Conservation (phyloP, 1,139 yeast genomes). For the Eremothecium cymbalariae region DNA sequence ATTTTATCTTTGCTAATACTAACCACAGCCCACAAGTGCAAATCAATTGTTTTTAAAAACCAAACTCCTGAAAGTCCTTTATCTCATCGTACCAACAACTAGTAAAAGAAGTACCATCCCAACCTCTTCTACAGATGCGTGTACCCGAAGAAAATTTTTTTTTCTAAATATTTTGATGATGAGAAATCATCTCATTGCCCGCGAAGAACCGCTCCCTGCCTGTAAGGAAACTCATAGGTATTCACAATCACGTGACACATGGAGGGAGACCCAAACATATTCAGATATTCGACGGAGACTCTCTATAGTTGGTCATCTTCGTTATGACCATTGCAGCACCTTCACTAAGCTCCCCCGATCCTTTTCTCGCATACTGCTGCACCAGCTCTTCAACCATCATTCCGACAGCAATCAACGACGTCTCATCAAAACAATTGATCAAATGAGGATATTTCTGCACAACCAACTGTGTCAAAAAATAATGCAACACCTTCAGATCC, state of each 20-base stretch:
- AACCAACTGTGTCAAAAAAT: constrained; percentile 28
- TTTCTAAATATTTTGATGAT: too few relatives aligned
- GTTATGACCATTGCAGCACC: constrained; percentile 22
- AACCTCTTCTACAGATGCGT: too few relatives aligned
- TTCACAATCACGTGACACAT: too few relatives aligned
- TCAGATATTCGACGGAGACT: constrained; percentile 25
- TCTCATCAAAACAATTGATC: constrained; percentile 26
- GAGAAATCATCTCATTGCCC: too few relatives aligned
- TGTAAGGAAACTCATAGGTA: too few relatives aligned
- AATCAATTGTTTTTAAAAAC: too few relatives aligned
- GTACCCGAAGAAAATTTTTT: too few relatives aligned
- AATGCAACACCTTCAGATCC: constrained; percentile 29
- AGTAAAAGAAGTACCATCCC: too few relatives aligned
- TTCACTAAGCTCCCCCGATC: constrained; percentile 9
- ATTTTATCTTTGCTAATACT: neutral
- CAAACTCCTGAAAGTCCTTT: neutral
- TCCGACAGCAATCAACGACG: constrained; percentile 27
- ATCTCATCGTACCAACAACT: constrained; percentile 1
- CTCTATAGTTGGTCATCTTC: constrained; percentile 23
- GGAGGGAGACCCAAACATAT: too few relatives aligned
- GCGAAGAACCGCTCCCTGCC: too few relatives aligned
- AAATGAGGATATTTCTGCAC: constrained; percentile 28
- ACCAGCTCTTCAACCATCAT: constrained; percentile 29
- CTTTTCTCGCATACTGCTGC: constrained; percentile 19
- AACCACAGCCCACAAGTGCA: too few relatives aligned